Conservation (phyloP, 305 asterid species). For the Fraxinus platypoda region DNA sequence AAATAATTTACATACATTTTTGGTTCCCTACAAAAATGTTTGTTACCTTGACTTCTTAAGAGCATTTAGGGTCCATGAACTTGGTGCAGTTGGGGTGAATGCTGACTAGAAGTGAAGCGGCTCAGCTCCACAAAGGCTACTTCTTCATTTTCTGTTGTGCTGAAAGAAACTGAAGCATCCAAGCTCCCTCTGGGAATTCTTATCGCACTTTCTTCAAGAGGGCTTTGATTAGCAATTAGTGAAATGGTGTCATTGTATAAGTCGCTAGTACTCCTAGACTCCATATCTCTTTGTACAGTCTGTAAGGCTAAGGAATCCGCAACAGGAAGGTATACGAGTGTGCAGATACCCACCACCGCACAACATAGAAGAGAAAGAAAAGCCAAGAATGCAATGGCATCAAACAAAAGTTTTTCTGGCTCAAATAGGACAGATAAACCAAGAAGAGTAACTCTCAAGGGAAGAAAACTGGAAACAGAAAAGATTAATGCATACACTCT, state of each 20-base stretch:
- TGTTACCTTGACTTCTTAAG: background rate
- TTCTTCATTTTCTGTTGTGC: slow-evolving; percentile 27
- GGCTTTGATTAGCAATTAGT: slow-evolving; percentile 34
- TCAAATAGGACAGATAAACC: slow-evolving; percentile 61
- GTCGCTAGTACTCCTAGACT: slow-evolving; percentile 36
- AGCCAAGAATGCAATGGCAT: slow-evolving; percentile 66
- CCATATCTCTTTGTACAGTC: slow-evolving; percentile 56
- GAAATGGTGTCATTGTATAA: slow-evolving; percentile 27
- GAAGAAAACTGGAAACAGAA: slow-evolving; percentile 51
- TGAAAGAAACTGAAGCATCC: background rate
- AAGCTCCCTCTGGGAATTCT: background rate
- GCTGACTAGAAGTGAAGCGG: slow-evolving; percentile 28
- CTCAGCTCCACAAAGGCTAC: slow-evolving; percentile 37
- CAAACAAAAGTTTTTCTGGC: slow-evolving; percentile 45
- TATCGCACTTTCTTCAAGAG: slow-evolving; percentile 12
- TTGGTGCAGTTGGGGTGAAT: slow-evolving; percentile 17
- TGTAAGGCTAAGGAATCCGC: slow-evolving; percentile 78
- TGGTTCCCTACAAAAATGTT: slow-evolving; percentile 24
- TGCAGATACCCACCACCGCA: slow-evolving; percentile 65
- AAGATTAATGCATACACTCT: slow-evolving; percentile 73
- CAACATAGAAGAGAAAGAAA: slow-evolving; percentile 78
- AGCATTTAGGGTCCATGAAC: background rate
- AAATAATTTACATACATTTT: slow-evolving; percentile 20
- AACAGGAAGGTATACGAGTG: slow-evolving; percentile 78
- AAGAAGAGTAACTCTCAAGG: slow-evolving; percentile 65